Conservation (phyloP, 2,329 filamentous ascomycete genomes). For the Lomentospora prolificans region DNA sequence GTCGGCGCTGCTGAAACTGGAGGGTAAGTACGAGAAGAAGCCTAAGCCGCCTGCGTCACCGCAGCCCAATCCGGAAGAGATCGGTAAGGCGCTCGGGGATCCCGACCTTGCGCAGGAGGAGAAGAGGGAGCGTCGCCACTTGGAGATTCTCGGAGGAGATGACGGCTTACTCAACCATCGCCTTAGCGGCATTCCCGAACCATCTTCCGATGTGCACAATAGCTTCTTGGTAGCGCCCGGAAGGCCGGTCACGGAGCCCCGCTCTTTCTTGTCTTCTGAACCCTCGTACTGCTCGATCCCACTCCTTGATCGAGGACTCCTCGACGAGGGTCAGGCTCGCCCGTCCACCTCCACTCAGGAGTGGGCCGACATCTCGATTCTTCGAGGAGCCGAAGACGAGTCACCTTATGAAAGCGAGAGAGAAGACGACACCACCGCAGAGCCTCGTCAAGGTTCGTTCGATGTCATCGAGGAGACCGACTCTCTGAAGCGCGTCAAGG, state of each 20-base stretch:
- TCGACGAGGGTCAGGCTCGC: slow-evolving; percentile 37
- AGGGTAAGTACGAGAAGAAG: slow-evolving; percentile 68
- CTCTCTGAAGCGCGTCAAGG: neutral
- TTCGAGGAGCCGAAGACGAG: slow-evolving; percentile 37
- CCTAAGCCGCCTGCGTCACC: slow-evolving; percentile 27
- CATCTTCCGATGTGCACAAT: slow-evolving; percentile 8
- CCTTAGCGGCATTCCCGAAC: slow-evolving; percentile 4
- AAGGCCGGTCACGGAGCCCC: slow-evolving; percentile 21
- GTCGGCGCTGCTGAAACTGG: slow-evolving; percentile 82
- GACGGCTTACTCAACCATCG: slow-evolving; percentile 24
- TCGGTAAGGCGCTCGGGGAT: slow-evolving; percentile 11
- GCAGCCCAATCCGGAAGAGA: neutral
- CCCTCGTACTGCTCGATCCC: slow-evolving; percentile 71
- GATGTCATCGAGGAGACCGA: slow-evolving; percentile 13
- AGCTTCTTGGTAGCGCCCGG: slow-evolving; percentile 11
- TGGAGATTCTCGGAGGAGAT: slow-evolving; percentile 28
- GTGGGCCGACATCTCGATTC: slow-evolving; percentile 47
- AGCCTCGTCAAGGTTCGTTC: neutral
- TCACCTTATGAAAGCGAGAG: slow-evolving; percentile 9
- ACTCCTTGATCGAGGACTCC: slow-evolving; percentile 58
- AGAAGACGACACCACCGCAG: neutral
- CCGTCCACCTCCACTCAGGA: slow-evolving; percentile 28
- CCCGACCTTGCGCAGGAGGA: slow-evolving; percentile 61
- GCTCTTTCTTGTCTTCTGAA: slow-evolving; percentile 50
- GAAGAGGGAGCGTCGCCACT: slow-evolving; percentile 52